These are phyloP conservation scores for Nakazawaea wickerhamii DNA, from an alignment of 805 yeast genomes.

Conservation along the genomic window DNA sequence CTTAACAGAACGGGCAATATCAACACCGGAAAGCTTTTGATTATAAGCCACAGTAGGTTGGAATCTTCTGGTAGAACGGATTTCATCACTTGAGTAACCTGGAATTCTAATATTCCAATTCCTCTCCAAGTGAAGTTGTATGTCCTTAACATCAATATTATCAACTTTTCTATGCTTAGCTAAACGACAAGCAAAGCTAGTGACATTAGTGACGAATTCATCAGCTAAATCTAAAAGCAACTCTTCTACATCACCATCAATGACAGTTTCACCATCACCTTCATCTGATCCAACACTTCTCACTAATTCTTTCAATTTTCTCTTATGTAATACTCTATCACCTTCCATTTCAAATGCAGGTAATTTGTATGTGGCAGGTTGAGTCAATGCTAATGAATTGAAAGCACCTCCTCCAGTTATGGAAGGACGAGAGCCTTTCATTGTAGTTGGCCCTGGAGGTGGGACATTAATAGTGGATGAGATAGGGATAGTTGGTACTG, in stretches of 20 bases:
- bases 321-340: conserved; percentile 78
- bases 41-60: conserved; percentile 57
- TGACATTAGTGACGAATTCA: conserved; percentile 87
- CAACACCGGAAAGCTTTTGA: conserved; percentile 66
- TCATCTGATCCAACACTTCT: conserved; percentile 77
- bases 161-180: conserved; percentile 94
- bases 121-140: conserved; percentile 85
- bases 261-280: conserved; percentile 84
- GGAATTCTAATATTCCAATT: conserved; percentile 96
- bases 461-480: conserved; percentile 63
- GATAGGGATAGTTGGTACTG: conserved; percentile 65
- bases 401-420: conserved; percentile 79
- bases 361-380: conserved; percentile 69
- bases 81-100: conserved; percentile 88
- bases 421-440: conserved; percentile 74
- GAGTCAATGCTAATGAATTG: conserved; percentile 60
- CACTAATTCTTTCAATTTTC: conserved; percentile 85
- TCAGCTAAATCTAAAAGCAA: conserved; percentile 88
- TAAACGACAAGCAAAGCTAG: conserved; percentile 87
- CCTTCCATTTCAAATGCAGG: conserved; percentile 82
- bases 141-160: conserved; percentile 78
- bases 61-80: conserved; percentile 71
- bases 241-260: conserved; percentile 96
- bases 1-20: conserved; percentile 56
- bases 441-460: conserved; percentile 58